A percentile compares a stretch with the other conserved stretches of the same genome.
These are phyloP conservation scores for Leavenworthia alabamica DNA, from an alignment of 345 rosid species.

Conservation along the genomic window DNA sequence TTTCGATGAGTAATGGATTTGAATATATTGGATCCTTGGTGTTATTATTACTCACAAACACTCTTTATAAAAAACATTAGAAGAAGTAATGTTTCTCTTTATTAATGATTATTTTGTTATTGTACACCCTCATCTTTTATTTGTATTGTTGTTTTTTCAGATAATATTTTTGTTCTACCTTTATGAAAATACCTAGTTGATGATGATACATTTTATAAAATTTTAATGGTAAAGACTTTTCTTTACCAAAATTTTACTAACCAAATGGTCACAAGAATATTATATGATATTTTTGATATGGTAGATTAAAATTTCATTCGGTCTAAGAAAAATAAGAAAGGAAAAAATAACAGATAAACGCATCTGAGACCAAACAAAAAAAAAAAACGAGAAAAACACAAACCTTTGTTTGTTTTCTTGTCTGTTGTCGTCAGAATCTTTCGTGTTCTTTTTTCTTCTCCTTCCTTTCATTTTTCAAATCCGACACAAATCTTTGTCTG, in stretches of 20 bases:
- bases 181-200: neutral
- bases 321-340: neutral
- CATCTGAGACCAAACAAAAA: slow-evolving; percentile 26
- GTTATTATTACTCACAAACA: neutral
- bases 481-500: slow-evolving; percentile 6
- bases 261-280: neutral
- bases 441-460: neutral
- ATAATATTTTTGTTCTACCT: neutral
- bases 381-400: neutral
- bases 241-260: neutral
- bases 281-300: neutral
- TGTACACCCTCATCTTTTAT: neutral
- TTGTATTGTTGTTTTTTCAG: neutral
- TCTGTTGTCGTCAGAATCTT: slow-evolving; percentile 6
- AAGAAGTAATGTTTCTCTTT: neutral
- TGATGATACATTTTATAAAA: neutral
- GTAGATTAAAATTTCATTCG: neutral
- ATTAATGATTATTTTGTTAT: neutral
- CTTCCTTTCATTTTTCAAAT: neutral
- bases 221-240: too few relatives aligned
- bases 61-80: slow-evolving; percentile 7
- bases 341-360: slow-evolving; percentile 23
- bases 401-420: neutral
- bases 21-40: neutral
- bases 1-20: slow-evolving; percentile 43